These are phyloP conservation scores for Lactarius evosmus DNA, from an alignment of 768 basidiomycete species.

Conservation along the genomic window DNA sequence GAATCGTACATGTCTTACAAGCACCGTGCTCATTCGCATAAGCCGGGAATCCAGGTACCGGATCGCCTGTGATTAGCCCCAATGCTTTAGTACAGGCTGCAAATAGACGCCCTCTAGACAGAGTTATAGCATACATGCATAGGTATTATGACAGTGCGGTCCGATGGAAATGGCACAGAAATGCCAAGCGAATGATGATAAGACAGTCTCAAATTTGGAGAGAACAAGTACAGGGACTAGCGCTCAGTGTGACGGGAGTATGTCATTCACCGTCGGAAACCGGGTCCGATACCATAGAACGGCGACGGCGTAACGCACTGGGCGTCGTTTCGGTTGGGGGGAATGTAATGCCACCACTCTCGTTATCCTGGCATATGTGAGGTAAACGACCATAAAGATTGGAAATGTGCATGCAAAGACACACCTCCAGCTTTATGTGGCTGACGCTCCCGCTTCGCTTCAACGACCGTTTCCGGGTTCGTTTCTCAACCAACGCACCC, in stretches of 20 bases:
- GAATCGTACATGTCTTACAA: background rate
- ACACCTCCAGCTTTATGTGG: constrained; percentile 18
- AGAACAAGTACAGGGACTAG: constrained; percentile 39
- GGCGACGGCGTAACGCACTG: constrained; percentile 22
- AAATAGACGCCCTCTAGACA: background rate
- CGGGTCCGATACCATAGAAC: constrained; percentile 19
- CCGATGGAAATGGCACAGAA: constrained; percentile 35
- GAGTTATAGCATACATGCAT: background rate
- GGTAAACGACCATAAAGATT: background rate
- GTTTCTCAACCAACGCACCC: constrained; percentile 13
- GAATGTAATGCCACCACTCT: constrained; percentile 6
- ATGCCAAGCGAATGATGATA: constrained; percentile 2
- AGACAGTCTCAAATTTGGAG: background rate
- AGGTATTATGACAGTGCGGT: constrained; percentile 34
- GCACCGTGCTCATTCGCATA: background rate
- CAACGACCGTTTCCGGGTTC: constrained; percentile 23
- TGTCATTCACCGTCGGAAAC: constrained; percentile 21
- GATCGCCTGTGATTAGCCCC: background rate
- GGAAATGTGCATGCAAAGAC: background rate
- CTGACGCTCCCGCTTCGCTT: constrained; percentile 24
- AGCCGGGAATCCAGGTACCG: background rate
- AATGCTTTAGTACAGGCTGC: background rate
- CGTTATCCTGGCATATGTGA: constrained; percentile 20
- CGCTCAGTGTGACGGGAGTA: background rate
- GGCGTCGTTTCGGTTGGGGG: constrained; percentile 13